Conservation (phyloP, 2,329 filamentous ascomycete species). For the Dothidotthia symphoricarpi region DNA sequence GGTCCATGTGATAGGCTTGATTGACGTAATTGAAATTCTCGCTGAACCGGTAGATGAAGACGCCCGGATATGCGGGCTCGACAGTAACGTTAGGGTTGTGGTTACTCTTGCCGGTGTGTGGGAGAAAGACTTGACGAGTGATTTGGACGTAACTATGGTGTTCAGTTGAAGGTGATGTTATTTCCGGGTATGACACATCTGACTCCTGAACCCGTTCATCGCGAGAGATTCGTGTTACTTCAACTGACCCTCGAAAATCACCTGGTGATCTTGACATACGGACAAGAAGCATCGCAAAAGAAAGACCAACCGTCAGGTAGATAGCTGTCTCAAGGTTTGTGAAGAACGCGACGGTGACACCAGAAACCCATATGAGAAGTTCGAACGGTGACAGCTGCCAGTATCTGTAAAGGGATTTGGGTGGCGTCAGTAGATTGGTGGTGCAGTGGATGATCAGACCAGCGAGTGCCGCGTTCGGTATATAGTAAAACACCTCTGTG, state of each 20-base stretch:
- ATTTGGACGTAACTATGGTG: constrained; percentile 16
- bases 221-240: constrained; percentile 18
- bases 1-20: constrained; percentile 77
- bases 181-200: not conserved
- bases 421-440: constrained; percentile 81
- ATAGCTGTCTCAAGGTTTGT: constrained; percentile 82
- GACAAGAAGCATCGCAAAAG: constrained; percentile 73
- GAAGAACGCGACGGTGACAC: constrained; percentile 84
- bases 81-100: constrained; percentile 51
- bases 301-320: constrained; percentile 76
- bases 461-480: constrained; percentile 73
- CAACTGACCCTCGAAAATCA: constrained; percentile 20
- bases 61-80: constrained; percentile 71
- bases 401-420: constrained; percentile 86
- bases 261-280: constrained; percentile 47
- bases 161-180: not conserved
- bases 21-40: constrained; percentile 95
- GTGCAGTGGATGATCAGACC: constrained; percentile 94
- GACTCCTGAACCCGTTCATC: constrained; percentile 54
- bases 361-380: constrained; percentile 83
- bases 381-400: constrained; percentile 88
- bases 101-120: constrained; percentile 54
- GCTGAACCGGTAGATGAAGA: constrained; percentile 92
- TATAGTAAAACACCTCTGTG: constrained; percentile 85
- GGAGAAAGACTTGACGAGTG: constrained; percentile 20